Conservation (phyloP, 1,139 yeast genomes). For the Yamadazyma epiphylla region DNA sequence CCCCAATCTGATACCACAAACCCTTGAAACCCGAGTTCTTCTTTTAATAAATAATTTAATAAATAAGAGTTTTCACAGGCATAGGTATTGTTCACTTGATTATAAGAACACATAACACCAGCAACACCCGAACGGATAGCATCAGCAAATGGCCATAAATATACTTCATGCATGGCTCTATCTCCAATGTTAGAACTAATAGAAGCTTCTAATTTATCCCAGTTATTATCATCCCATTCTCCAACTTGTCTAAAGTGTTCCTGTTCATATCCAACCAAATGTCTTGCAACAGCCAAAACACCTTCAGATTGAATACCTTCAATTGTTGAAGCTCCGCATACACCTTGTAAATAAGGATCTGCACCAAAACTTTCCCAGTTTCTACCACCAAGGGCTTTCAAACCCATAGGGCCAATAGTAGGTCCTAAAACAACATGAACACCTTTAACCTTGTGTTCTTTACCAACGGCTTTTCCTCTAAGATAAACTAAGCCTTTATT, state of each 20-base stretch:
- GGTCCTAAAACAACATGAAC: constrained; percentile 64
- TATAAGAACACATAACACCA: constrained; percentile 61
- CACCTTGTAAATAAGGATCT: constrained; percentile 61
- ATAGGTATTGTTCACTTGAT: constrained; percentile 54
- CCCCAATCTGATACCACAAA: constrained; percentile 68
- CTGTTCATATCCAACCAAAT: constrained; percentile 60
- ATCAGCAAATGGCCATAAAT: constrained; percentile 67
- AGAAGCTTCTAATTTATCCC: constrained; percentile 36
- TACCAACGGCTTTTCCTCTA: constrained; percentile 57
- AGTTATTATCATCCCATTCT: constrained; percentile 48
- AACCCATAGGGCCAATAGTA: constrained; percentile 60
- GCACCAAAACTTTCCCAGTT: constrained; percentile 67
- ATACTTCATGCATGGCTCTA: constrained; percentile 59
- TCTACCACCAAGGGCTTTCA: constrained; percentile 61
- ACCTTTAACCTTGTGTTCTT: constrained; percentile 53
- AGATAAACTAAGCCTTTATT: constrained; percentile 49
- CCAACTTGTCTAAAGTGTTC: constrained; percentile 60
- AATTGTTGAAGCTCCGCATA: constrained; percentile 50
- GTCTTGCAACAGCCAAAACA: constrained; percentile 52
- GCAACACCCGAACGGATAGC: constrained; percentile 59
- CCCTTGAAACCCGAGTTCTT: constrained; percentile 65
- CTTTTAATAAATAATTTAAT: constrained; percentile 53
- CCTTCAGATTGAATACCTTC: constrained; percentile 59
- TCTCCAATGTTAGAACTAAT: constrained; percentile 56
- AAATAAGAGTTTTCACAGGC: constrained; percentile 61